Conservation (phyloP, 1,284 basidiomycete species). For the Microbotryum saponariae region DNA sequence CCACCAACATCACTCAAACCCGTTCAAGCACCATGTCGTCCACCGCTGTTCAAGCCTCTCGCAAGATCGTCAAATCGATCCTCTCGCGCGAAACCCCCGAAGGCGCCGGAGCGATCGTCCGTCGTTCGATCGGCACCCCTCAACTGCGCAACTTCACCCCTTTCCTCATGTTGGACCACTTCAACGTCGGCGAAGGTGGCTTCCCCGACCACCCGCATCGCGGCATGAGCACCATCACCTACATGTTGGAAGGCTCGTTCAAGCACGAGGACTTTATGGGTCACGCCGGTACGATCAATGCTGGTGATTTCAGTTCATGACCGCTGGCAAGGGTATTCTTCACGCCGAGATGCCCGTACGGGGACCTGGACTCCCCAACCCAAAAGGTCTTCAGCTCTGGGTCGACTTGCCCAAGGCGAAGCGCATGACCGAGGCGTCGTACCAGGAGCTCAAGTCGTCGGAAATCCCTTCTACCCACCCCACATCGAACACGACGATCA, state of each 20-base stretch:
- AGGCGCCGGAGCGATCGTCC: constrained; percentile 80
- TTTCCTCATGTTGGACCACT: constrained; percentile 55
- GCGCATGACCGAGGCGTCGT: constrained; percentile 63
- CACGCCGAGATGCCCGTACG: constrained; percentile 70
- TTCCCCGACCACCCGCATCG: constrained; percentile 73
- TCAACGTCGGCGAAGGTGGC: constrained; percentile 49
- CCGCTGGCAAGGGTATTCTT: constrained; percentile 57
- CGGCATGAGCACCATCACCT: constrained; percentile 73
- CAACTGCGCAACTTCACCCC: constrained; percentile 73
- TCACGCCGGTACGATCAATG: constrained; percentile 56
- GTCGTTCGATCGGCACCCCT: constrained; percentile 74
- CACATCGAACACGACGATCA: constrained; percentile 64
- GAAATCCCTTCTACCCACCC: constrained; percentile 49
- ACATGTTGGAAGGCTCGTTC: constrained; percentile 78
- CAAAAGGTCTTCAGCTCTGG: constrained; percentile 81
- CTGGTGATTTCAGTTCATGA: constrained; percentile 96
- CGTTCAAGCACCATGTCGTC: constrained; percentile 36
- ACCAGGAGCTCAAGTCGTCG: constrained; percentile 47
- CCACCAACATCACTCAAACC: neutral
- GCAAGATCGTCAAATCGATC: constrained; percentile 65
- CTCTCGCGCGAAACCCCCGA: constrained; percentile 73
- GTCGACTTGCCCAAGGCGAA: constrained; percentile 78
- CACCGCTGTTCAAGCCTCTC: constrained; percentile 47
- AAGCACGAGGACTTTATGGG: constrained; percentile 89
- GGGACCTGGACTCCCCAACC: constrained; percentile 59